Evolutionary conservation across 148 eudicot species (phyloP).

Genomic region (Talinum fruticosum): DNA sequence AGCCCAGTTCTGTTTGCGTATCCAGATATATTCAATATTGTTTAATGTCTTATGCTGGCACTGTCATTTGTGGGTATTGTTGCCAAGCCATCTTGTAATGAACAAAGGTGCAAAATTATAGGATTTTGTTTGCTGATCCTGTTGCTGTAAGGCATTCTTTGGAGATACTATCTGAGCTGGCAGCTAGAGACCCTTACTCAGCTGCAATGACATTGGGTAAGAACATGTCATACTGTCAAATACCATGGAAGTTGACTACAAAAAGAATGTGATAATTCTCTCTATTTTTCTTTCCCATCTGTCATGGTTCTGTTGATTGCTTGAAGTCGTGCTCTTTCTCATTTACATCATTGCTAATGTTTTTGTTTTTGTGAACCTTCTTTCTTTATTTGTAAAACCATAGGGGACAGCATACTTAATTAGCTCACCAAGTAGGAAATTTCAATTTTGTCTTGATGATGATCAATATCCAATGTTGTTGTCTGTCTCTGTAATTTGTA

Average conservation of each 20-base stretch:
- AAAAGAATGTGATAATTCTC: not conserved
- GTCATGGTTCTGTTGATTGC: constrained; percentile 9
- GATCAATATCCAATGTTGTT: too few relatives aligned
- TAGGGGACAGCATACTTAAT: not conserved
- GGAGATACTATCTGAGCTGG: constrained; percentile 85
- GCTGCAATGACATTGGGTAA: constrained; percentile 95
- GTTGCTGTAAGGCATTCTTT: constrained; percentile 95
- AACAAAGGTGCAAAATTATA: constrained; percentile 28
- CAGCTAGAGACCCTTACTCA: constrained; percentile 87
- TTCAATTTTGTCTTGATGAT: not conserved
- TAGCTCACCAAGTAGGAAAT: not conserved
- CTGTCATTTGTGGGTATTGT: not conserved
- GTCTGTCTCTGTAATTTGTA: too few relatives aligned
- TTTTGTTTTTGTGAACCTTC: not conserved
- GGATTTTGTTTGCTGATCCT: constrained; percentile 91
- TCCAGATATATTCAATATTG: not conserved
- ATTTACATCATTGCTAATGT: not conserved
- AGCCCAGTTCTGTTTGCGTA: not conserved
- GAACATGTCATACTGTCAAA: constrained; percentile 5
- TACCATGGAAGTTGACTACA: not conserved
- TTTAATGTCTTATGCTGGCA: not conserved
- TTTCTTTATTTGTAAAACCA: not conserved
- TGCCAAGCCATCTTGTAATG: not conserved
- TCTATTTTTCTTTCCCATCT: not conserved
- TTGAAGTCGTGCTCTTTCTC: not conserved